A percentile compares a stretch with the other conserved stretches of the same genome.
Evolutionary conservation across 2,329 filamentous ascomycete species (phyloP).

Genomic region (Aspergillus felis): DNA sequence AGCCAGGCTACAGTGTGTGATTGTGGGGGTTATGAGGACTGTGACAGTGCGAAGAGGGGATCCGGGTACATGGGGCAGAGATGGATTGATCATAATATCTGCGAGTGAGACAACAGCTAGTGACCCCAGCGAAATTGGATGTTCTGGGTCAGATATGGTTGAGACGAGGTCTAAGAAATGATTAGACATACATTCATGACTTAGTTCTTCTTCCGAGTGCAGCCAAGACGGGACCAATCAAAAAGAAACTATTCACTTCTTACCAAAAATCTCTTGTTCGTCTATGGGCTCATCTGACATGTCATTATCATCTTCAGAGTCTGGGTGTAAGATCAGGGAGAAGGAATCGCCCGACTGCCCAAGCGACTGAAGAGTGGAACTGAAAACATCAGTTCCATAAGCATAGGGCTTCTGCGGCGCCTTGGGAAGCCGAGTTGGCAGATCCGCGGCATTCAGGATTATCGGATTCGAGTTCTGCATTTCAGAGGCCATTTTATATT

Average conservation of each 20-base stretch:
- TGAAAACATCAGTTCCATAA: conserved; percentile 45
- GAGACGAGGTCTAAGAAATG: conserved; percentile 73
- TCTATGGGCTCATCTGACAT: conserved; percentile 78
- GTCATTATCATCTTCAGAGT: conserved; percentile 51
- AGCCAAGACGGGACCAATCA: not conserved
- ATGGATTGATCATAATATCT: conserved; percentile 75
- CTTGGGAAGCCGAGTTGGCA: conserved; percentile 67
- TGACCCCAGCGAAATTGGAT: conserved; percentile 88
- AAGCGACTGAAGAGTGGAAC: conserved; percentile 49
- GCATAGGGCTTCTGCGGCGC: conserved; percentile 41
- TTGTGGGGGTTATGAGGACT: conserved; percentile 90
- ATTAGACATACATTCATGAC: conserved; percentile 2
- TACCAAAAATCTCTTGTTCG: conserved; percentile 94
- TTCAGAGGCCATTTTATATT: conserved; percentile 27
- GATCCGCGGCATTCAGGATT: conserved; percentile 80
- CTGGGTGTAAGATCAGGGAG: conserved; percentile 30
- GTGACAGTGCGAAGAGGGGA: conserved; percentile 69
- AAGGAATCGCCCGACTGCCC: conserved; percentile 50
- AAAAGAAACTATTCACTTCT: not conserved
- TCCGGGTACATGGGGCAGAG: conserved; percentile 54
- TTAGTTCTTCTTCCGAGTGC: not conserved
- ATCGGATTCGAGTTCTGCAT: conserved; percentile 72
- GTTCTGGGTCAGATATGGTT: conserved; percentile 92
- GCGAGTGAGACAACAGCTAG: conserved; percentile 93
- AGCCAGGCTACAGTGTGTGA: conserved; percentile 93